Base-by-base conservation (phyloP, 2,329 filamentous ascomycete genomes). In the Xylaria sp. region DNA sequence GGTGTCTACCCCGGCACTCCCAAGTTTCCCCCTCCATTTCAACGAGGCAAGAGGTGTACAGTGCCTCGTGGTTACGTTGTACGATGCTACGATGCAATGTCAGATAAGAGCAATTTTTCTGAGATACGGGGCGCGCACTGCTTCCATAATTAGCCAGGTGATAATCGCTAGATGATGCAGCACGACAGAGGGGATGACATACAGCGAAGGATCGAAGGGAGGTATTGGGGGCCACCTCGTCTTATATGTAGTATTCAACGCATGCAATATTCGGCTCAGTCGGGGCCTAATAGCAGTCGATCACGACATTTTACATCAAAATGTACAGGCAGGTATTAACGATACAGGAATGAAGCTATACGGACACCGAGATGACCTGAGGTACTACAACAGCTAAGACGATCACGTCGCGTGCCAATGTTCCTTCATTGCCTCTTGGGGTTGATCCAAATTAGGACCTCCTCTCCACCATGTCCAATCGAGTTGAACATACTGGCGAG, bases 101-200 rank as follows among this genome's bases (percentile, higher is more conserved):
- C 45, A 58, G 22, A 39, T 29, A 33, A 53, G 13, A n/a, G 20
- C 20, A 27, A 36, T 29, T 27, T n/a, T 29, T 42, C 27, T n/a
- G n/a, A n/a, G 2, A 44, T 45, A 47, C 22, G 39, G 29, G 29
- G 20, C 38, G 36, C 61, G 39, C 9, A 39, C 36, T 44, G 15
- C 36, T 53, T 63, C 61, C 56, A 63, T 58, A 63, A 51, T 63
- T 63, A 58, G 22, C 15, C 22, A 17, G 13, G 36, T 9, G 33
- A 25, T 6, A 22, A 63, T 36, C 27, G 31, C 54, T 9, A 33
- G 11, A 56, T 22, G 11, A 47, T 33, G 50, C 60, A 49, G 29
- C 55, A 17, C 42, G 42, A 42, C 60, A 10, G 44, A 49, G 42
- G 22, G 51, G 53, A 13, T 17, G 38, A 38, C 10, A 42, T 36